Evolutionary conservation across 2,329 filamentous ascomycete genomes (phyloP).

Genomic region (Didymosphaeria variabile): DNA sequence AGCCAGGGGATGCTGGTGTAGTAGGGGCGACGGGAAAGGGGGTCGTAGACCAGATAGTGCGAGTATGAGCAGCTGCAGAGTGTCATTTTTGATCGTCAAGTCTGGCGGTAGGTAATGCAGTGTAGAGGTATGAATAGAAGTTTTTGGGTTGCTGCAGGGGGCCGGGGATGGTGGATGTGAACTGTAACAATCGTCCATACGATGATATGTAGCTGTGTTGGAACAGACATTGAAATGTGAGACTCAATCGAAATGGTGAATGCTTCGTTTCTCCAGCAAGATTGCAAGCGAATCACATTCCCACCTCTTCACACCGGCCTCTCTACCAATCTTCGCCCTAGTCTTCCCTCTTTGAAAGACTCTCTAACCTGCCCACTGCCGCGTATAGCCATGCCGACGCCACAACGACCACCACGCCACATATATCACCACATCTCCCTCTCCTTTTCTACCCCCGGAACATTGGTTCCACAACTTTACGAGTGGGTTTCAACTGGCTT

Average conservation of each 20-base stretch:
- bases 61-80: not conserved
- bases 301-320: not conserved
- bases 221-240: not conserved
- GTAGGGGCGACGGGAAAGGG: slow-evolving; percentile 18
- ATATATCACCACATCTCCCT: slow-evolving; percentile 6
- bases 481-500: slow-evolving; percentile 6
- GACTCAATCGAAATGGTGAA: not conserved
- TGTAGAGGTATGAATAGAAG: too few relatives aligned
- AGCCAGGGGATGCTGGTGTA: slow-evolving; percentile 27
- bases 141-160: not conserved
- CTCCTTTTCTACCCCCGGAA: slow-evolving; percentile 1
- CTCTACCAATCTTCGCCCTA: not conserved
- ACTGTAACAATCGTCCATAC: not conserved
- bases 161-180: not conserved
- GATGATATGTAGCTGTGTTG: not conserved
- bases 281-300: not conserved
- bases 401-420: not conserved
- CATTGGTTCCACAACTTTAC: not conserved
- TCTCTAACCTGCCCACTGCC: not conserved
- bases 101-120: too few relatives aligned
- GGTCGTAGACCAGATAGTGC: slow-evolving; percentile 25
- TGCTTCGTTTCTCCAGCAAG: not conserved
- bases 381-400: not conserved
- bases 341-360: too few relatives aligned
- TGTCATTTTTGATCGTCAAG: not conserved